Percentiles rank a stretch among this genome's conserved stretches.
Evolutionary conservation across 345 rosid genomes (phyloP).

Genomic region (Cardamine chenopodiifolia): DNA sequence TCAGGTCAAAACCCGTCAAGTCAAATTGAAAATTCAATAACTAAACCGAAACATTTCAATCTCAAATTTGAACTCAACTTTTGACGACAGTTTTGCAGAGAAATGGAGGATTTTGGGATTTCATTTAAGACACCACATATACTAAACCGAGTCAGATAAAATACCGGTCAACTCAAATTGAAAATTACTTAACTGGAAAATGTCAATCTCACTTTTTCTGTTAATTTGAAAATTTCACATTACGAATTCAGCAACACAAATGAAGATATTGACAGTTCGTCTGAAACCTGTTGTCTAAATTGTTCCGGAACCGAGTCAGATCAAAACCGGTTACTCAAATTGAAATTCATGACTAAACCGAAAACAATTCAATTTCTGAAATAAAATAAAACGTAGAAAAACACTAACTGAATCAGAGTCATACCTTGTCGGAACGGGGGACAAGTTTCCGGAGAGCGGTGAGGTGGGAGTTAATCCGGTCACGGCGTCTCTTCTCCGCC

Average conservation of each 20-base stretch:
- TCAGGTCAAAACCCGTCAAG: slow-evolving; percentile 16
- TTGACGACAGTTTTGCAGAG: not conserved
- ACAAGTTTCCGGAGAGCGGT: slow-evolving; percentile 77
- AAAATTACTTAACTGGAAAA: not conserved
- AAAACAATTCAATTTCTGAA: not conserved
- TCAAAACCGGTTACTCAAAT: not conserved
- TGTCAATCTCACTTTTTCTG: not conserved
- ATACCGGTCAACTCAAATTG: slow-evolving; percentile 1
- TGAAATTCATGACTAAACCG: slow-evolving; percentile 8
- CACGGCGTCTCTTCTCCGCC: slow-evolving; percentile 92
- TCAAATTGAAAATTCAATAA: not conserved
- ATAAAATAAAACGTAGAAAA: not conserved
- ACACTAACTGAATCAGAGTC: not conserved
- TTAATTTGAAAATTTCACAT: not conserved
- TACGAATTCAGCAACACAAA: not conserved
- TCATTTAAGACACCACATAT: too few relatives aligned
- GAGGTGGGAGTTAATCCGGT: slow-evolving; percentile 84
- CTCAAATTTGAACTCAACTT: not conserved
- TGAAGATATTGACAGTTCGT: not conserved
- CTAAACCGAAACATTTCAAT: not conserved
- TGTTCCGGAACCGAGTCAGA: not conserved
- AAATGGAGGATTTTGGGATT: not conserved
- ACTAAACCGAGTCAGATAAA: not conserved
- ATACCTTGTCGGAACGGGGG: slow-evolving; percentile 91
- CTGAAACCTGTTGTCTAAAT: not conserved